These are phyloP conservation scores for Cyphellophora europaea DNA, from an alignment of 2,329 filamentous ascomycete species.

Conservation along the genomic window DNA sequence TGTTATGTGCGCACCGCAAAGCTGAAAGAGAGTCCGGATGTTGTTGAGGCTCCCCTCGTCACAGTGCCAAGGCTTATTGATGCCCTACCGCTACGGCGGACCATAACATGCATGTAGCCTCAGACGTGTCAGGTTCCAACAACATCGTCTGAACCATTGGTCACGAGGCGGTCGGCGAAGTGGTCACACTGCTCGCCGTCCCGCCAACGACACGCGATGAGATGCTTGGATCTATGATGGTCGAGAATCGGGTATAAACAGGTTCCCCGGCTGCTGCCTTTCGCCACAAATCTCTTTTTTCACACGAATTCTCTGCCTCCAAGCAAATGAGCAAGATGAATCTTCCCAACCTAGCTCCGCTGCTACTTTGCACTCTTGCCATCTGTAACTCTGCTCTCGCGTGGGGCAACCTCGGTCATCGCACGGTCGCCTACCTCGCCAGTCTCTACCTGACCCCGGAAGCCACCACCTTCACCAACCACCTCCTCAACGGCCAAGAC, in stretches of 20 bases:
- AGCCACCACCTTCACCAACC: constrained; percentile 11
- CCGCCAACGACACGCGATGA: not conserved
- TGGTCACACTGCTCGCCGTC: not conserved
- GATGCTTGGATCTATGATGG: constrained; percentile 1
- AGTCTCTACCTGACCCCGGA: constrained; percentile 12
- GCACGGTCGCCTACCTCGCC: constrained; percentile 47
- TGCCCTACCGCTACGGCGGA: too few relatives aligned
- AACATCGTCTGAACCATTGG: too few relatives aligned
- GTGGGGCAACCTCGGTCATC: constrained; percentile 47
- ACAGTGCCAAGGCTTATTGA: too few relatives aligned
- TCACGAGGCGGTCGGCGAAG: not conserved
- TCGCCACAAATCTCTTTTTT: not conserved
- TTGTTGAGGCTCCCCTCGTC: too few relatives aligned
- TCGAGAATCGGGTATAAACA: not conserved
- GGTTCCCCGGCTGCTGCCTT: not conserved
- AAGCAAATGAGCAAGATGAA: constrained; percentile 1
- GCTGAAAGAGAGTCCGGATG: too few relatives aligned
- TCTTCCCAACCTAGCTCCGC: not conserved
- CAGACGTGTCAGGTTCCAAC: too few relatives aligned
- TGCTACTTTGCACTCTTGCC: constrained; percentile 1
- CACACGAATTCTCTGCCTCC: not conserved
- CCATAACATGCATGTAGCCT: too few relatives aligned
- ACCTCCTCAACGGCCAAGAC: constrained; percentile 13
- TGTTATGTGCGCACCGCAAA: too few relatives aligned
- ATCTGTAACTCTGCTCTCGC: constrained; percentile 12